Evolutionary conservation across 169 alveolate species (phyloP).

Genomic region (Plasmodium blacklocki): DNA sequence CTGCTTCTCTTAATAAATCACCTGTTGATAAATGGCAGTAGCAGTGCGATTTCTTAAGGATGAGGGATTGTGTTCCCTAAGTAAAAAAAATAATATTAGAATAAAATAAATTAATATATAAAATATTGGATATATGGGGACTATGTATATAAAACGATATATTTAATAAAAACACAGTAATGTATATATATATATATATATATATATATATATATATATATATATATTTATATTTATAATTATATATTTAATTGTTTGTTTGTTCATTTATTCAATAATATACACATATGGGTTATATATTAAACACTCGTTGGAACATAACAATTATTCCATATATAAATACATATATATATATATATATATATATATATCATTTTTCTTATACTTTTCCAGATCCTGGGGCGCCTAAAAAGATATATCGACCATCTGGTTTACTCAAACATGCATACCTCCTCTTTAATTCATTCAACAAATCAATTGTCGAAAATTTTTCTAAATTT

Average conservation of each 20-base stretch:
- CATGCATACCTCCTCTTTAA: conserved; percentile 83
- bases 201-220: conserved; percentile 7
- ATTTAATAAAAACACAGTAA: too few species aligned
- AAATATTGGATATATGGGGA: too few species aligned
- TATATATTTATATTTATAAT: conserved; percentile 3
- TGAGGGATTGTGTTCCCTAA: conserved; percentile 84
- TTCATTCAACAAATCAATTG: conserved; percentile 81
- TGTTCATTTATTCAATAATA: too few species aligned
- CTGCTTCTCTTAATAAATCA: conserved; percentile 78
- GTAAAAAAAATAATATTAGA: not conserved
- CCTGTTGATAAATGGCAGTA: conserved; percentile 88
- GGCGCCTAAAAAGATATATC: conserved; percentile 84
- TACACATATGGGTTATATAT: too few species aligned
- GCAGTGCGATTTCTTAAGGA: conserved; percentile 81
- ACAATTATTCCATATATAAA: not conserved
- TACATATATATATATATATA: not conserved
- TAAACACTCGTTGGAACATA: too few species aligned
- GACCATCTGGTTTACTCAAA: conserved; percentile 85
- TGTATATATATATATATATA: not conserved
- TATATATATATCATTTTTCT: conserved; percentile 2
- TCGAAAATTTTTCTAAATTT: conserved; percentile 79
- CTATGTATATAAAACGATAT: too few species aligned
- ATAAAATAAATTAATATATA: too few species aligned
- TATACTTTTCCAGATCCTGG: conserved; percentile 90
- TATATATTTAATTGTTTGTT: not conserved